Conservation (phyloP, 768 basidiomycete genomes). For the Tubosaeta sp. region DNA sequence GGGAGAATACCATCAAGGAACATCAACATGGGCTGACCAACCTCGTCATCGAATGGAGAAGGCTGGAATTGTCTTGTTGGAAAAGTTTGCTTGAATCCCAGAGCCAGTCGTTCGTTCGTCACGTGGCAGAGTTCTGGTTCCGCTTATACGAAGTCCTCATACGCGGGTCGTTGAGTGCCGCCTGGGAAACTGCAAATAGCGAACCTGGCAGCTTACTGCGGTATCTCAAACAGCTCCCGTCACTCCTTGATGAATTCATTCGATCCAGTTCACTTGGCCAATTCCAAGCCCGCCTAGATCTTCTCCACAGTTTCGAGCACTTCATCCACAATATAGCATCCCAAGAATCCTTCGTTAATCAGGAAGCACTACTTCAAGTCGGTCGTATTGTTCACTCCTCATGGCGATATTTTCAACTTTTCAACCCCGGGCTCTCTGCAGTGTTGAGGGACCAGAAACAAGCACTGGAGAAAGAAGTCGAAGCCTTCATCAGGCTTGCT, state of each 20-base stretch:
- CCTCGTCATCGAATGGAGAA: constrained; percentile 86
- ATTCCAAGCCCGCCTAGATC: constrained; percentile 59
- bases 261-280: constrained; percentile 77
- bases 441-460: constrained; percentile 55
- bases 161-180: constrained; percentile 53
- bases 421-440: constrained; percentile 41
- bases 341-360: constrained; percentile 28
- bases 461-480: constrained; percentile 73
- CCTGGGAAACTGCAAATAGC: constrained; percentile 34
- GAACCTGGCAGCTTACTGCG: constrained; percentile 33
- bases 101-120: constrained; percentile 39
- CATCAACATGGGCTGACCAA: constrained; percentile 62
- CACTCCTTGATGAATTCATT: constrained; percentile 80
- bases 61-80: constrained; percentile 89
- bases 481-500: constrained; percentile 85
- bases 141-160: constrained; percentile 76
- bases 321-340: constrained; percentile 41
- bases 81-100: constrained; percentile 72
- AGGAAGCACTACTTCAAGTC: constrained; percentile 44
- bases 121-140: constrained; percentile 83
- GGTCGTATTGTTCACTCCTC: constrained; percentile 58
- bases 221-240: constrained; percentile 65
- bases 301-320: constrained; percentile 63
- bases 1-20: constrained; percentile 72
- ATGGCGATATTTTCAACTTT: constrained; percentile 60